These are phyloP conservation scores for Calonectria naviculata DNA, from an alignment of 2,329 filamentous ascomycete genomes.

Conservation along the genomic window DNA sequence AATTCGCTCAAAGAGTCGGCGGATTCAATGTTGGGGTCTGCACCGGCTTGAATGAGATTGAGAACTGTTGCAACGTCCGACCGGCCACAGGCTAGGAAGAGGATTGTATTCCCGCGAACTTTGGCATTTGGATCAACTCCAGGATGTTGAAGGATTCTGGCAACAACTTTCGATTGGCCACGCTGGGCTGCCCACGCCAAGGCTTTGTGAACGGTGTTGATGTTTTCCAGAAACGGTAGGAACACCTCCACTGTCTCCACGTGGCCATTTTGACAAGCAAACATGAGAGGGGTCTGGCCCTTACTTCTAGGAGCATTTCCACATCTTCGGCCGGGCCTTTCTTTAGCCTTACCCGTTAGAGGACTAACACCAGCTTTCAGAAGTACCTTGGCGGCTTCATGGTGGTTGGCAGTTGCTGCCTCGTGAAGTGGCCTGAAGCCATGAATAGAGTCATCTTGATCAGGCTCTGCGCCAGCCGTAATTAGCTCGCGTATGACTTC, in stretches of 20 bases:
- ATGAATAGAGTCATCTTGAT: constrained; percentile 22
- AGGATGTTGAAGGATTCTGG: constrained; percentile 43
- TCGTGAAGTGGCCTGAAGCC: constrained; percentile 28
- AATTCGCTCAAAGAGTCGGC: constrained; percentile 3
- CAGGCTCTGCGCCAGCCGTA: constrained; percentile 38
- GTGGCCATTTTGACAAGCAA: constrained; percentile 43
- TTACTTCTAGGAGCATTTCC: constrained; percentile 17
- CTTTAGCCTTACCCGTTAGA: neutral
- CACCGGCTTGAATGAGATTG: constrained; percentile 44
- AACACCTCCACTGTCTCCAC: constrained; percentile 40
- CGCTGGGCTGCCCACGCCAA: constrained; percentile 40
- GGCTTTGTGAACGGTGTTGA: constrained; percentile 36
- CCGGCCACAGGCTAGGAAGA: constrained; percentile 28
- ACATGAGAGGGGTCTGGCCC: constrained; percentile 44
- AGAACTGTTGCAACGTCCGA: constrained; percentile 28
- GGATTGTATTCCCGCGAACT: constrained; percentile 30
- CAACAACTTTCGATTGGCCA: constrained; percentile 34
- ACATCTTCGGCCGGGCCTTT: constrained; percentile 19
- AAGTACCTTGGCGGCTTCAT: neutral
- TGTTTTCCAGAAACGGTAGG: constrained; percentile 37
- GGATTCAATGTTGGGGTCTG: constrained; percentile 39
- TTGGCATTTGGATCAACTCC: constrained; percentile 45
- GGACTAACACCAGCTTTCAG: neutral
- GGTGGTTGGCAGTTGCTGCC: neutral
- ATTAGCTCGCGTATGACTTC: constrained; percentile 33